Evolutionary conservation across 352 stramenopile genomes (phyloP).

Genomic region (Phytopythium litorale): DNA sequence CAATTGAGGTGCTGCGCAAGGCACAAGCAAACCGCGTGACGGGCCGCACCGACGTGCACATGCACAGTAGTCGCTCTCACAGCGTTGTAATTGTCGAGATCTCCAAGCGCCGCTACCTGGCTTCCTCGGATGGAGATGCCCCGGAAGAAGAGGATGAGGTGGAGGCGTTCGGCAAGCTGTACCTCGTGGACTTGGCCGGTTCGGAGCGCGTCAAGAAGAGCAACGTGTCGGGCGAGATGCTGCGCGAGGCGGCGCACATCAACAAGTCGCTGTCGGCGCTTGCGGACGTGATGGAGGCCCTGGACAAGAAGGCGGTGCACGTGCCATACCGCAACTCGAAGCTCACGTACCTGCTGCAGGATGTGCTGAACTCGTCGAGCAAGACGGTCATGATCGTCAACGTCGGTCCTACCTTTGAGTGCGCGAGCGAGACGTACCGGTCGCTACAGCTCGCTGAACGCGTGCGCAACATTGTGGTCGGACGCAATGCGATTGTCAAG

Average conservation of each 20-base stretch:
- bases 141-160: slow-evolving; percentile 31
- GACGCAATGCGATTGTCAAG: slow-evolving; percentile 75
- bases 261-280: slow-evolving; percentile 91
- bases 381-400: slow-evolving; percentile 96
- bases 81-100: slow-evolving; percentile 91
- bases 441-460: slow-evolving; percentile 87
- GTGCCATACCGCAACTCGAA: slow-evolving; percentile 98
- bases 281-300: slow-evolving; percentile 90
- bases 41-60: slow-evolving; percentile 85
- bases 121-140: slow-evolving; percentile 8
- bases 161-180: slow-evolving; percentile 84
- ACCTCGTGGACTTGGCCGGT: slow-evolving; percentile 92
- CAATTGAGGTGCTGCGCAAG: slow-evolving; percentile 55
- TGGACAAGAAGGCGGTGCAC: slow-evolving; percentile 90
- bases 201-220: slow-evolving; percentile 92
- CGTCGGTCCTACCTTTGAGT: slow-evolving; percentile 79
- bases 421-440: slow-evolving; percentile 80
- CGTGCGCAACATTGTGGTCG: slow-evolving; percentile 76
- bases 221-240: slow-evolving; percentile 80
- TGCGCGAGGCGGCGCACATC: slow-evolving; percentile 77
- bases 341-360: slow-evolving; percentile 96
- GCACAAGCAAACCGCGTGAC: slow-evolving; percentile 80
- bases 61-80: slow-evolving; percentile 90
- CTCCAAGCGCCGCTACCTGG: slow-evolving; percentile 33
- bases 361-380: slow-evolving; percentile 86